phyloP scores from a whole-genome alignment of 2,329 filamentous ascomycete species.

The Aspergillus cejpii region DNA sequence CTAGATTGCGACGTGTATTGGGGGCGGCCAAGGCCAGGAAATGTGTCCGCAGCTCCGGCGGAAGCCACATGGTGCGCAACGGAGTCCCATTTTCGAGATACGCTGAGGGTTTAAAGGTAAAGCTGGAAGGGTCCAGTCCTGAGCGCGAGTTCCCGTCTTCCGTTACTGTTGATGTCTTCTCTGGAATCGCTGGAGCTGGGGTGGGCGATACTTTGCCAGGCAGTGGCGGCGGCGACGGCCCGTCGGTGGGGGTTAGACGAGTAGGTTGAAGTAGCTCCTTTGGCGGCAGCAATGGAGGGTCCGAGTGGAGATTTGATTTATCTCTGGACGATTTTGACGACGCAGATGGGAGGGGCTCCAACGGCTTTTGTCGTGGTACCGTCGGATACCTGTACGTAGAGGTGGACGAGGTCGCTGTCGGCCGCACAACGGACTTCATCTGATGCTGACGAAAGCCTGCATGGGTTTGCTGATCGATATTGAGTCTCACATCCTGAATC shows the following conservation, averaged over 20 bases:
- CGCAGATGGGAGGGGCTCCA: constrained; percentile 20
- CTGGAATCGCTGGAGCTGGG: constrained; percentile 19
- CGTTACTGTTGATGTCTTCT: constrained; percentile 19
- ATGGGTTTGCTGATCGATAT: constrained; percentile 26
- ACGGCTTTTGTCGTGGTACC: constrained; percentile 34
- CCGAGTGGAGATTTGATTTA: constrained; percentile 14
- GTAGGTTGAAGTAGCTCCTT: constrained; percentile 25
- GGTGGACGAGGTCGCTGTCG: constrained; percentile 16
- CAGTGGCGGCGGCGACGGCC: constrained; percentile 19
- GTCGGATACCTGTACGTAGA: constrained; percentile 40
- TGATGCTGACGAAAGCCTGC: constrained; percentile 5
- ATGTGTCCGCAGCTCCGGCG: constrained; percentile 61
- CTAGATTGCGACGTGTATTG: constrained; percentile 76
- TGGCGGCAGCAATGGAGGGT: constrained; percentile 37
- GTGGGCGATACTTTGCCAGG: constrained; percentile 23
- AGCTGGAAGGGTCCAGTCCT: constrained; percentile 47
- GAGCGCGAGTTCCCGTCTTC: constrained; percentile 13
- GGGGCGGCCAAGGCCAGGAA: constrained; percentile 68
- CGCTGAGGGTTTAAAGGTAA: constrained; percentile 75
- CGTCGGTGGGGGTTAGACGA: constrained; percentile 14
- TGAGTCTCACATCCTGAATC: constrained; percentile 47
- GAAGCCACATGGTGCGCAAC: constrained; percentile 81
- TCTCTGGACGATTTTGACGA: constrained; percentile 16
- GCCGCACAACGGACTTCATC: constrained; percentile 10
- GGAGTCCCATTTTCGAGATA: constrained; percentile 86